Conservation (phyloP, 2,329 filamentous ascomycete species). For the Karstenula rhodostoma region DNA sequence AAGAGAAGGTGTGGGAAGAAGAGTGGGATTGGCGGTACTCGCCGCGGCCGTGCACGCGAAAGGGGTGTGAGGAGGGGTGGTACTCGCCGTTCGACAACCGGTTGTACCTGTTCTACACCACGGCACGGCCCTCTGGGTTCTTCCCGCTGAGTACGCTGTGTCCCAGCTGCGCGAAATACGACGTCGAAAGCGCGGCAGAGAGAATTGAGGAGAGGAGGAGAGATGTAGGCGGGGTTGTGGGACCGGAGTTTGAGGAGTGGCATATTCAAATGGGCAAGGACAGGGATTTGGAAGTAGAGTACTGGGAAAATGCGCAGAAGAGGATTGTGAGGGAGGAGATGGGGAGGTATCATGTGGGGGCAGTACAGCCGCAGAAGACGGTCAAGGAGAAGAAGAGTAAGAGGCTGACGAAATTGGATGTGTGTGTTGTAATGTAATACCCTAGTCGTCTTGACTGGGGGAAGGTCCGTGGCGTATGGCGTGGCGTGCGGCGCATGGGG, state of each 20-base stretch:
- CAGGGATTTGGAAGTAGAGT: slow-evolving; percentile 32
- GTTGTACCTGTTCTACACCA: slow-evolving; percentile 35
- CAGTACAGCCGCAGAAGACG: slow-evolving; percentile 11
- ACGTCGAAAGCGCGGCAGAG: slow-evolving; percentile 34
- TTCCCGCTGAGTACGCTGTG: slow-evolving; percentile 35
- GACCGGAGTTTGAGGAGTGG: slow-evolving; percentile 37
- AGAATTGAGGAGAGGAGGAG: slow-evolving; percentile 30
- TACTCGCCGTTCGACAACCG: slow-evolving; percentile 39
- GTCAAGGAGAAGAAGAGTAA: slow-evolving; percentile 12
- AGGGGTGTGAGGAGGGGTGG: slow-evolving; percentile 23
- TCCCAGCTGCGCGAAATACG: slow-evolving; percentile 33
- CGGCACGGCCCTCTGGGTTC: slow-evolving; percentile 25
- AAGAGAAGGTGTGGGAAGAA: not conserved
- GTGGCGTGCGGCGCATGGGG: not conserved
- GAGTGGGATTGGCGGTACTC: slow-evolving; percentile 40
- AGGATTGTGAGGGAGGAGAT: slow-evolving; percentile 32
- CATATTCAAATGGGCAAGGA: slow-evolving; percentile 27
- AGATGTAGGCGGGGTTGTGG: slow-evolving; percentile 30
- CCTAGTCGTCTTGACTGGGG: not conserved
- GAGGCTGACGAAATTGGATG: slow-evolving; percentile 12
- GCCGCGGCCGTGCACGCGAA: slow-evolving; percentile 34
- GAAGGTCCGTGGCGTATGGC: not conserved
- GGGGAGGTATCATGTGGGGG: not conserved
- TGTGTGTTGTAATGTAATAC: slow-evolving; percentile 27
- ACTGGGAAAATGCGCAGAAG: slow-evolving; percentile 43